These are phyloP conservation scores for Fusarium chlamydosporum DNA, from an alignment of 2,329 filamentous ascomycete species.

Conservation along the genomic window DNA sequence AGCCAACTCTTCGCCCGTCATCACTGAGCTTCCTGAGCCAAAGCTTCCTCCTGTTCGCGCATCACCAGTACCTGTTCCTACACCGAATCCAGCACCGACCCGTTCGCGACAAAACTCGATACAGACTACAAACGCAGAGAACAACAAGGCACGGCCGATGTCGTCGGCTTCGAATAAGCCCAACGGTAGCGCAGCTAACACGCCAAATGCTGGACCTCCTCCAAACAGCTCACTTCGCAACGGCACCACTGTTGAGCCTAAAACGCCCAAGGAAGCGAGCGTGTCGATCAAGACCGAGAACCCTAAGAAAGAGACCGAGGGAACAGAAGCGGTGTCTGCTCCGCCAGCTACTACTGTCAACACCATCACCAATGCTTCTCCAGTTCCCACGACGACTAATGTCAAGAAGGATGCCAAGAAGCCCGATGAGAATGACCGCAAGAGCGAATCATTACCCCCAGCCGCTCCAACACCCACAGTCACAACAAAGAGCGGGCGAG, in stretches of 20 bases:
- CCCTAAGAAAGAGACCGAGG: slow-evolving; percentile 55
- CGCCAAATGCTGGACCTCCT: slow-evolving; percentile 56
- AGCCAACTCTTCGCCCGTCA: slow-evolving; percentile 80
- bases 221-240: slow-evolving; percentile 52
- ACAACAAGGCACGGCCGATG: slow-evolving; percentile 66
- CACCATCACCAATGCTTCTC: slow-evolving; percentile 4
- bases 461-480: slow-evolving; percentile 60
- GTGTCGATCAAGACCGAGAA: slow-evolving; percentile 54
- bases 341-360: slow-evolving; percentile 47
- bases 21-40: slow-evolving; percentile 76
- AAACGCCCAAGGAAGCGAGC: slow-evolving; percentile 64
- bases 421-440: slow-evolving; percentile 55
- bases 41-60: slow-evolving; percentile 62
- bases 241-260: slow-evolving; percentile 59
- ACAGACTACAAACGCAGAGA: slow-evolving; percentile 68
- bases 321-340: slow-evolving; percentile 47
- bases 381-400: slow-evolving; percentile 22
- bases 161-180: slow-evolving; percentile 74
- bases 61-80: slow-evolving; percentile 72
- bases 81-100: slow-evolving; percentile 74
- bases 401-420: slow-evolving; percentile 64
- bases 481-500: slow-evolving; percentile 75
- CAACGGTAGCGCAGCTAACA: slow-evolving; percentile 63
- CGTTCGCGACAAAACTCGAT: slow-evolving; percentile 83
- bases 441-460: slow-evolving; percentile 63